Conservation (phyloP, 1,284 basidiomycete species). For the Boletus mariae region DNA sequence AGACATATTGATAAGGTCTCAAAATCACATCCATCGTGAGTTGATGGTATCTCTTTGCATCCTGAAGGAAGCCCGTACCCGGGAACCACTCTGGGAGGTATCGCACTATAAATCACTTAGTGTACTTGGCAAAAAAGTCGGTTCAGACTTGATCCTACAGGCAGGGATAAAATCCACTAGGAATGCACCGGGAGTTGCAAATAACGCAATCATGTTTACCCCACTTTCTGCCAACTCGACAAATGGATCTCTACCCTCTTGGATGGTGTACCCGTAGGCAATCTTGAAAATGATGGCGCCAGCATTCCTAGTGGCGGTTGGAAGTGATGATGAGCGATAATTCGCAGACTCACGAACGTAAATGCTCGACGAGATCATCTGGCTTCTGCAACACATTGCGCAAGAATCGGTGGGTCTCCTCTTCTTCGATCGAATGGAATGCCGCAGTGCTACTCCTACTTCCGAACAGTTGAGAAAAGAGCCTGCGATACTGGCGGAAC, state of each 20-base stretch:
- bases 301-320: slow-evolving; percentile 6
- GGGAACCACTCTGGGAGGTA: slow-evolving; percentile 49
- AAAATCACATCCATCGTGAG: slow-evolving; percentile 32
- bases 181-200: slow-evolving; percentile 22
- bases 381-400: slow-evolving; percentile 19
- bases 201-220: slow-evolving; percentile 1
- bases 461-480: slow-evolving; percentile 26
- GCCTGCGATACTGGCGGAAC: slow-evolving; percentile 18
- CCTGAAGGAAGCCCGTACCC: slow-evolving; percentile 42
- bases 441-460: slow-evolving; percentile 14
- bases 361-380: slow-evolving; percentile 10
- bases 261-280: slow-evolving; percentile 21
- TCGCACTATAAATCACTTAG: slow-evolving; percentile 28
- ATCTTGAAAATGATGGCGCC: slow-evolving; percentile 19
- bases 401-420: slow-evolving; percentile 25
- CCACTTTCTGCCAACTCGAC: slow-evolving; percentile 24
- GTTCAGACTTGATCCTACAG: slow-evolving; percentile 1
- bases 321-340: not conserved
- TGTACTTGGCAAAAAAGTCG: not conserved
- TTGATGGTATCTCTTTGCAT: slow-evolving; percentile 36
- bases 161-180: slow-evolving; percentile 31
- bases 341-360: slow-evolving; percentile 13
- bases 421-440: slow-evolving; percentile 18
- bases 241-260: slow-evolving; percentile 27
- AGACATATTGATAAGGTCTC: slow-evolving; percentile 38